Evolutionary conservation across 2,329 filamentous ascomycete genomes (phyloP), one percentile per base, ranked within the genome.

Genomic region (Trichophyton mentagrophytes): DNA sequence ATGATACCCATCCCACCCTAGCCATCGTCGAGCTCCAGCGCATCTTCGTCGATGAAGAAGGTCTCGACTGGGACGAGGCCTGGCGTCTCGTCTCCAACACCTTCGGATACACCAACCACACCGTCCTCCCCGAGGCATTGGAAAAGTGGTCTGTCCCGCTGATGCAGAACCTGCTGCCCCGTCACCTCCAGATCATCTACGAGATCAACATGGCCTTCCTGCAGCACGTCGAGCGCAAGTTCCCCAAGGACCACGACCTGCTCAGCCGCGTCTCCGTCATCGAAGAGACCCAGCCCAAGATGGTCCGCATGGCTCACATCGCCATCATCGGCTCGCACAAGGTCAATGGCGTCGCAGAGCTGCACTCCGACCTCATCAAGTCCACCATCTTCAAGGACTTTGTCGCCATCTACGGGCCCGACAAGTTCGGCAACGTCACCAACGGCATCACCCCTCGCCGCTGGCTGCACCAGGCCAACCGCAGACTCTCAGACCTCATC

Each of bases 371-470:
- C 71, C 80, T 99, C 62, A 96, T 99, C 79, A 93, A 93, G 79
- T 95, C 91, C 0, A 99, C 93, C n/a, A 95, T 99, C 67, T 97
- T 99, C 84, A 96, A 93, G 75, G 93, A 99, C 74, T 99, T 99
- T 74, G 92, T 99, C 62, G 82, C 85, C 67, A 89, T 99, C 65
- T 99, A 93, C 69, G 93, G 93, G 2, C 87, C 87, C 0, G 93
- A 99, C 80, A 96, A 96, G 75, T 99, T 99, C 76, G 95, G 89
- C 61, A 99, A 99, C 69, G 92, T 99, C 65, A 99, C 93, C 65
- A 99, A 99, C 73, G 93, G 93, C 62, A 95, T 99, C 72, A 99
- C 93, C 0, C 93, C 93, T 9, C 84, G 93, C 69, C 84, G 93
- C 71, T 99, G 93, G 93, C 80, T 99, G 61, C 91, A 99, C 77